These are phyloP conservation scores for Thraustochytrium sp. DNA, from an alignment of 352 stramenopile genomes.

Conservation along the genomic window DNA sequence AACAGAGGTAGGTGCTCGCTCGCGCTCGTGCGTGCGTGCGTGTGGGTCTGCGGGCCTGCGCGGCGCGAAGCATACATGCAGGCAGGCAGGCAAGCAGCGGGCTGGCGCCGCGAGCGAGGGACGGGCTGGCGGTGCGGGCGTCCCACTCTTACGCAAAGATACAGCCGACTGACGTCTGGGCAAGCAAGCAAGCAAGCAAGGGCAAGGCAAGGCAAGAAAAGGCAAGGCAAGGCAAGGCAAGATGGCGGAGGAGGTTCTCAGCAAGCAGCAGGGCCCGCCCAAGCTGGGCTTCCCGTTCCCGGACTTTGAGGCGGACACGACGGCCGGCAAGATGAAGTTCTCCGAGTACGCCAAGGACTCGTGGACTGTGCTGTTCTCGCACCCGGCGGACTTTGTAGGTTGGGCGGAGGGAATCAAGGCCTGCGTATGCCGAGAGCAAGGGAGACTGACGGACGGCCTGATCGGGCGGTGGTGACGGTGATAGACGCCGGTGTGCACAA, in stretches of 20 bases:
- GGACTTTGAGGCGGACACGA: conserved; percentile 60
- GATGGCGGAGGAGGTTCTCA: not conserved
- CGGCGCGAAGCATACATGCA: too few relatives aligned
- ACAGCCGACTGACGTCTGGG: too few relatives aligned
- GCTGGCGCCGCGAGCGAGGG: too few relatives aligned
- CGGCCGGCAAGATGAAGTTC: conserved; percentile 58
- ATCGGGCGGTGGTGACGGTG: conserved; percentile 78
- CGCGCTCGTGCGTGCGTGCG: too few relatives aligned
- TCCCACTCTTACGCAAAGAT: too few relatives aligned
- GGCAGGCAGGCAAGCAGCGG: too few relatives aligned
- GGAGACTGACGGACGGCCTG: not conserved
- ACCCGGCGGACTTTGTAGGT: conserved; percentile 77
- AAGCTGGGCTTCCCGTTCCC: conserved; percentile 50
- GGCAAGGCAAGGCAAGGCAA: not conserved
- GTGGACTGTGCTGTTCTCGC: conserved; percentile 46
- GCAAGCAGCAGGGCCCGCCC: not conserved
- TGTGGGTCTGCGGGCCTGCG: too few relatives aligned
- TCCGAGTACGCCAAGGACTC: conserved; percentile 61
- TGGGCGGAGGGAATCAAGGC: not conserved
- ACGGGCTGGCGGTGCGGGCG: too few relatives aligned
- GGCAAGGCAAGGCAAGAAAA: too few relatives aligned
- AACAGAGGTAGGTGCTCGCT: too few relatives aligned
- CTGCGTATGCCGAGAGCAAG: not conserved
- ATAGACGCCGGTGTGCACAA: conserved; percentile 87
- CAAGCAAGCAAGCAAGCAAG: too few relatives aligned